Percentiles rank a stretch among this genome's conserved stretches.
Evolutionary conservation across 495 filamentous ascomycete species (phyloP).

Genomic region (Cercophora scortea): DNA sequence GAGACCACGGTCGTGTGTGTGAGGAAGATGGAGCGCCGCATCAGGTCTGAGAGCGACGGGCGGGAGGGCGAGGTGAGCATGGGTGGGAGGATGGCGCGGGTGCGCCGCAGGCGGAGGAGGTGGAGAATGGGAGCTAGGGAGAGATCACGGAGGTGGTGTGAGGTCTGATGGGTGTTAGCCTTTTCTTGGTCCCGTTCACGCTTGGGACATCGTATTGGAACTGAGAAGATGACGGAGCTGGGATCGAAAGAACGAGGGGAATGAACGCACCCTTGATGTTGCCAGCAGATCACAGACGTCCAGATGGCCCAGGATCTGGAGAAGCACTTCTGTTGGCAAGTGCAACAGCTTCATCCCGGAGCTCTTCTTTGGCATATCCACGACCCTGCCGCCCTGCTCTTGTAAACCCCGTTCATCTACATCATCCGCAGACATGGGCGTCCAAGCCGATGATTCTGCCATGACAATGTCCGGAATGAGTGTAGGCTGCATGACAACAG

Average conservation of each 20-base stretch:
- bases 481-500: too few species aligned
- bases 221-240: not conserved
- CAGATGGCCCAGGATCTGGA: slow-evolving; percentile 45
- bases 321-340: slow-evolving; percentile 49
- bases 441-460: too few species aligned
- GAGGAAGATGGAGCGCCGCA: slow-evolving; percentile 50
- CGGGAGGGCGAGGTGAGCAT: slow-evolving; percentile 41
- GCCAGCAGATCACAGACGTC: slow-evolving; percentile 51
- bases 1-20: slow-evolving; percentile 47
- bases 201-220: not conserved
- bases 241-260: slow-evolving; percentile 5
- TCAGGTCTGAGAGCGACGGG: slow-evolving; percentile 44
- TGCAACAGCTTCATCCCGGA: slow-evolving; percentile 4
- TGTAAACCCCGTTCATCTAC: too few species aligned
- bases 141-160: slow-evolving; percentile 46
- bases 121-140: slow-evolving; percentile 49
- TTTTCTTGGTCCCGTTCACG: not conserved
- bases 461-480: too few species aligned
- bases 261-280: slow-evolving; percentile 42
- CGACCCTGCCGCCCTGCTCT: too few species aligned
- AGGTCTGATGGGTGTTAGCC: slow-evolving; percentile 31
- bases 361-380: too few species aligned
- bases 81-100: slow-evolving; percentile 37
- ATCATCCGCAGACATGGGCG: too few species aligned
- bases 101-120: slow-evolving; percentile 43